phyloP scores from a whole-genome alignment of 257 asterid species.

The Sherardia arvensis region DNA sequence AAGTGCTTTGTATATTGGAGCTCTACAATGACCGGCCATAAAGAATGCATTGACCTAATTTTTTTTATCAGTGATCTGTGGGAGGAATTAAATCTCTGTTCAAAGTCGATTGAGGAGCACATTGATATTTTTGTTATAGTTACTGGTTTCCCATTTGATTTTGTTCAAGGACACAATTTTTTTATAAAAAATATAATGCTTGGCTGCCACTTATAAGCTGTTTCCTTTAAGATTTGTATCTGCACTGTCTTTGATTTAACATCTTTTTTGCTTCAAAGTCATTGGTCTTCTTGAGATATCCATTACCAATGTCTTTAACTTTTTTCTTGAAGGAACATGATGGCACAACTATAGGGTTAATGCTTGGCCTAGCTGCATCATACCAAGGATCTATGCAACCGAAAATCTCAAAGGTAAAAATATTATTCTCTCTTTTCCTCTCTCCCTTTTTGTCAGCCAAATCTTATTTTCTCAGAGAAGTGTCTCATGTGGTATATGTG shows the following conservation, averaged over 20 bases:
- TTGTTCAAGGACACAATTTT: no score
- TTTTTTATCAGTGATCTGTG: neutral
- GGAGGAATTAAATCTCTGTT: neutral
- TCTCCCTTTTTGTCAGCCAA: conserved; percentile 13
- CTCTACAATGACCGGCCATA: neutral
- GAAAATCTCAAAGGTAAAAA: conserved; percentile 80
- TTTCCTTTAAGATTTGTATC: conserved; percentile 3
- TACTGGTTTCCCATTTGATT: neutral
- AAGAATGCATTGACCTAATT: neutral
- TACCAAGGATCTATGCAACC: conserved; percentile 96
- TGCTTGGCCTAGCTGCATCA: conserved; percentile 99
- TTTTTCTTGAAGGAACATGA: conserved; percentile 70
- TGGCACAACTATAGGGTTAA: conserved; percentile 86
- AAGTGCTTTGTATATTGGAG: neutral
- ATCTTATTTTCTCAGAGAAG: neutral
- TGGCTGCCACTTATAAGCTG: neutral
- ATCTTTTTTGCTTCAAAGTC: neutral
- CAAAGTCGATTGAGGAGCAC: neutral
- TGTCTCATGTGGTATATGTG: neutral
- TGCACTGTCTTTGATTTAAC: neutral
- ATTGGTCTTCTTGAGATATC: neutral
- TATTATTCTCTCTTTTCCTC: conserved; percentile 9
- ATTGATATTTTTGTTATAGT: neutral
- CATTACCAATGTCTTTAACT: neutral
- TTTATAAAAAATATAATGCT: neutral